Conservation (phyloP, 2,329 filamentous ascomycete genomes). For the Fusarium succisae region DNA sequence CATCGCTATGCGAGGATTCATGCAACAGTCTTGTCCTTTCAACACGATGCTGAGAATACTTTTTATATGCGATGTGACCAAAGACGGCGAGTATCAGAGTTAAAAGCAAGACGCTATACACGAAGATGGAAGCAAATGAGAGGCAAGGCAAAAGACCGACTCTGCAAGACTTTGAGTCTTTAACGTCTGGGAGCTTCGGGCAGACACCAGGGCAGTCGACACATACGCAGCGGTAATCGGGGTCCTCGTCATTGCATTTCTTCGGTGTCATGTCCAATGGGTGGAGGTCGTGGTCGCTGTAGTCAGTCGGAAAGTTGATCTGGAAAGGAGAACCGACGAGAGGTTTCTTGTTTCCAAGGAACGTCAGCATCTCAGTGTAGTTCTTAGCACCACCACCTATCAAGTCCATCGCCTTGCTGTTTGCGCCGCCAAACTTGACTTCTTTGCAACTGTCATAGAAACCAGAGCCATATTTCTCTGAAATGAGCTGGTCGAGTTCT, state of each 20-base stretch:
- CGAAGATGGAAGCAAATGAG: conserved; percentile 89
- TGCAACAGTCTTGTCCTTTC: conserved; percentile 89
- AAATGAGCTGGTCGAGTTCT: conserved; percentile 89
- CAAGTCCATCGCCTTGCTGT: conserved; percentile 92
- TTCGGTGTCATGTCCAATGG: conserved; percentile 78
- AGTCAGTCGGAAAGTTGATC: conserved; percentile 84
- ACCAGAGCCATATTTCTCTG: conserved; percentile 81
- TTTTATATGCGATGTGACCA: conserved; percentile 79
- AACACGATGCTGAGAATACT: conserved; percentile 76
- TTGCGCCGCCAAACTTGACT: conserved; percentile 96
- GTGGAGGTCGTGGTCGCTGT: conserved; percentile 74
- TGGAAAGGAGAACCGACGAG: conserved; percentile 92
- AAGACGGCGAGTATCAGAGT: conserved; percentile 72
- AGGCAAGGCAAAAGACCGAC: conserved; percentile 92
- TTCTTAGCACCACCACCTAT: conserved; percentile 96
- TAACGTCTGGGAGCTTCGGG: conserved; percentile 80
- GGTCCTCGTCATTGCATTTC: conserved; percentile 89
- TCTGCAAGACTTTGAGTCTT: conserved; percentile 74
- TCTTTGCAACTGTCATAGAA: conserved; percentile 99
- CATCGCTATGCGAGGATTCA: conserved; percentile 84
- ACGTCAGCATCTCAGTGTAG: conserved; percentile 86
- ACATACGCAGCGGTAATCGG: conserved; percentile 88
- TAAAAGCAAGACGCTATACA: conserved; percentile 80
- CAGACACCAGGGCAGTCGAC: conserved; percentile 91
- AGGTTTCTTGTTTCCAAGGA: conserved; percentile 89